These are phyloP conservation scores for Capsicum rhomboideum DNA, from an alignment of 257 asterid genomes.

Conservation along the genomic window DNA sequence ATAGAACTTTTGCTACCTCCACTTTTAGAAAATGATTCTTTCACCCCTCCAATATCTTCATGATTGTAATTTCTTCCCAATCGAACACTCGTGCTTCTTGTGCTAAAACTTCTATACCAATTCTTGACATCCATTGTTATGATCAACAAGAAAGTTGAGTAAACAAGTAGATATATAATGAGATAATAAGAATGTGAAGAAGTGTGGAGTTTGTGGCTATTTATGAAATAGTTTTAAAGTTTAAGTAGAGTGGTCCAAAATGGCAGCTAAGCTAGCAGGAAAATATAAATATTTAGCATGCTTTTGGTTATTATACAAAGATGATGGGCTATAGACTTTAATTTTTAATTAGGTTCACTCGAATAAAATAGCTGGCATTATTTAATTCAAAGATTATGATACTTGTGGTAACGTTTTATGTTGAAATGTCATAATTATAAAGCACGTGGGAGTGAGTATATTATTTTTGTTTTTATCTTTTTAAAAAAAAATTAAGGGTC, in stretches of 20 bases:
- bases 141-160: neutral
- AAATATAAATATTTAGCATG: neutral
- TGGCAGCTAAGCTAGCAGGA: neutral
- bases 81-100: conserved; percentile 4
- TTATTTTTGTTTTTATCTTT: no score
- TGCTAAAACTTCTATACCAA: conserved; percentile 12
- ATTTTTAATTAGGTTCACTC: neutral
- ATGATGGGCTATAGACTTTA: neutral
- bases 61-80: conserved; percentile 2
- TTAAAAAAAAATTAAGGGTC: no score
- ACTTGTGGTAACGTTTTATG: neutral
- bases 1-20: neutral
- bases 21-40: neutral
- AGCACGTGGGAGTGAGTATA: neutral
- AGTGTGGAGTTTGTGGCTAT: neutral
- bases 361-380: neutral
- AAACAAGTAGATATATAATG: neutral
- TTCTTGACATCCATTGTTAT: conserved; percentile 8
- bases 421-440: neutral
- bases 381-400: neutral
- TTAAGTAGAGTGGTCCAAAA: neutral
- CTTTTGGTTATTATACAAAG: neutral
- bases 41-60: neutral
- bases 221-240: neutral
- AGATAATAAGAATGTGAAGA: neutral